Evolutionary conservation across 192 early-diverging fungal species (phyloP).

Genomic region (Chytriomyces hyalinus): DNA sequence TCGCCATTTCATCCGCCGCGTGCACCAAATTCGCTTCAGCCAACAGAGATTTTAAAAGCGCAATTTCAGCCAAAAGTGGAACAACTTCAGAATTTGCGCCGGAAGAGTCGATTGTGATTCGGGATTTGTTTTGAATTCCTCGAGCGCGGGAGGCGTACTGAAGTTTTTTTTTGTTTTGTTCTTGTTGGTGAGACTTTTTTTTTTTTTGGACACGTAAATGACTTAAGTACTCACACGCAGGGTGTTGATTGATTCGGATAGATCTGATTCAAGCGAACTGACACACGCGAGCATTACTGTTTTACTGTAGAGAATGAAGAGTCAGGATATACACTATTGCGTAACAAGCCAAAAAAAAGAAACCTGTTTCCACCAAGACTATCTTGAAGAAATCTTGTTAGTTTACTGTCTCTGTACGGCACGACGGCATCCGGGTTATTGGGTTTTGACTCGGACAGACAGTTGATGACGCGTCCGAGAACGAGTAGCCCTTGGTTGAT

Average conservation of each 20-base stretch:
- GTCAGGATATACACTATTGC: neutral
- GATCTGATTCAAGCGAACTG: constrained; percentile 74
- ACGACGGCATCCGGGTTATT: constrained; percentile 54
- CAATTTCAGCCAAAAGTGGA: constrained; percentile 25
- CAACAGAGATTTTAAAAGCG: neutral
- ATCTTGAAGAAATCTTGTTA: constrained; percentile 89
- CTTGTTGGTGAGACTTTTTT: neutral
- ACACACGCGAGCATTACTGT: constrained; percentile 95
- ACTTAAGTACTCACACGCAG: neutral
- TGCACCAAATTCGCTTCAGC: constrained; percentile 4
- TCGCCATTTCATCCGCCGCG: constrained; percentile 3
- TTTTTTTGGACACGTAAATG: neutral
- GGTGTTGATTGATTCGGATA: constrained; percentile 47
- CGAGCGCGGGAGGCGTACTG: constrained; percentile 38
- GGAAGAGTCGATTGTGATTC: constrained; percentile 23
- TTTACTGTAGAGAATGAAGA: constrained; percentile 43
- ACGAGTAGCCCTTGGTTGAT: constrained; percentile 93
- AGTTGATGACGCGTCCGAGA: constrained; percentile 93
- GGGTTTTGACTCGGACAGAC: constrained; percentile 70
- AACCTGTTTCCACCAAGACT: constrained; percentile 90
- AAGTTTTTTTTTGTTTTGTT: neutral
- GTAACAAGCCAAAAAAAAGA: neutral
- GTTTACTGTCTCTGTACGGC: constrained; percentile 93
- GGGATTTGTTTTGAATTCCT: constrained; percentile 37
- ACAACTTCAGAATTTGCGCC: constrained; percentile 9